These are phyloP conservation scores for Lolium perenne DNA, from an alignment of 176 grass and related monocot genomes.

Conservation along the genomic window DNA sequence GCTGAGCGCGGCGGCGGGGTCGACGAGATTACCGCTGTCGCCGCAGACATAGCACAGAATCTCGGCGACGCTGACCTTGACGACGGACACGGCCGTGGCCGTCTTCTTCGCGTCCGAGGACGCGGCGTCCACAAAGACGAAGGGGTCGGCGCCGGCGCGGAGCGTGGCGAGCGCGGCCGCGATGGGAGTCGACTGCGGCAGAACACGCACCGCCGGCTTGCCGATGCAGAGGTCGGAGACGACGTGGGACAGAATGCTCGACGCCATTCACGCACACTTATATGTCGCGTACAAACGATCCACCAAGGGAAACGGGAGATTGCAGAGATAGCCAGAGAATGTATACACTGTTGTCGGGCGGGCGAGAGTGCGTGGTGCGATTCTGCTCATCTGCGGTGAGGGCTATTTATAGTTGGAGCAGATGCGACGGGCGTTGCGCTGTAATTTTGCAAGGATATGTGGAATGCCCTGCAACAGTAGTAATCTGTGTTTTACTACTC, in stretches of 20 bases:
- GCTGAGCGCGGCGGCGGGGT: slow-evolving; percentile 50
- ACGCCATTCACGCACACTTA: slow-evolving; percentile 59
- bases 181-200: slow-evolving; percentile 59
- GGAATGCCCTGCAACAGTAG: background rate
- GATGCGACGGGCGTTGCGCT: background rate
- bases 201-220: slow-evolving; percentile 68
- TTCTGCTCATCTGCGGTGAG: background rate
- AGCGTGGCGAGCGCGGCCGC: slow-evolving; percentile 55
- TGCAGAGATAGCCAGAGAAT: background rate
- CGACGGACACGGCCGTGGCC: slow-evolving; percentile 8
- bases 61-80: slow-evolving; percentile 65
- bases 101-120: slow-evolving; percentile 26
- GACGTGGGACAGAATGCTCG: slow-evolving; percentile 59
- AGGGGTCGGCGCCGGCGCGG: slow-evolving; percentile 43
- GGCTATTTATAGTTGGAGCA: slow-evolving; percentile 17
- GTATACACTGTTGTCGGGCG: background rate
- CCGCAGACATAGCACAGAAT: slow-evolving; percentile 75
- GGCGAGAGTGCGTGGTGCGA: background rate
- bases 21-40: slow-evolving; percentile 44
- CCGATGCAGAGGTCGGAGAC: slow-evolving; percentile 96
- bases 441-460: slow-evolving; percentile 15
- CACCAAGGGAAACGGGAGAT: background rate
- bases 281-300: too few species aligned
- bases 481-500: background rate
- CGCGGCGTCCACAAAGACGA: slow-evolving; percentile 50